phyloP scores from a whole-genome alignment of 2,329 filamentous ascomycete genomes.

The Leptosphaerulina australis region DNA sequence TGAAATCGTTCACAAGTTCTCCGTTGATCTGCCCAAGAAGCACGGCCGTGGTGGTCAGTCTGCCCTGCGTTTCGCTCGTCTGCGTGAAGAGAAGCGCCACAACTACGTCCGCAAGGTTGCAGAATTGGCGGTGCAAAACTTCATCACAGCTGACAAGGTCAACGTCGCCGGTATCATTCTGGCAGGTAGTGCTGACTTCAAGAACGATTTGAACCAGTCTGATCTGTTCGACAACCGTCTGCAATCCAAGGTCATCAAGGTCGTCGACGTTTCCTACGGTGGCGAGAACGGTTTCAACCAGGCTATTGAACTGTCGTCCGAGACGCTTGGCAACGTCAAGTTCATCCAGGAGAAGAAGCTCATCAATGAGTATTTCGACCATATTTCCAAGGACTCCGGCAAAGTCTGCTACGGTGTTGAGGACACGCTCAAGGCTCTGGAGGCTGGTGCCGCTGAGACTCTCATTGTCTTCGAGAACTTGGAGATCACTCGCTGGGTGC shows the following conservation, averaged over 20 bases:
- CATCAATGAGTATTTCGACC: conserved; percentile 98
- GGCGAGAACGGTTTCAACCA: conserved; percentile 99
- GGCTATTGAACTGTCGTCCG: conserved; percentile 91
- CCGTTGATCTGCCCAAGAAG: conserved; percentile 98
- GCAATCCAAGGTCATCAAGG: conserved; percentile 95
- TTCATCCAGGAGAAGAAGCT: conserved; percentile 99
- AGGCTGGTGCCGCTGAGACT: conserved; percentile 91
- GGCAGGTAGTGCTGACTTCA: conserved; percentile 98
- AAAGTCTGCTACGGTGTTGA: conserved; percentile 98
- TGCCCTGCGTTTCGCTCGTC: conserved; percentile 97
- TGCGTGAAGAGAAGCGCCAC: conserved; percentile 99
- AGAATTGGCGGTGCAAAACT: conserved; percentile 97
- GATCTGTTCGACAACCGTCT: conserved; percentile 96
- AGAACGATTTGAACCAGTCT: conserved; percentile 97
- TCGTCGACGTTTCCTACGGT: conserved; percentile 98
- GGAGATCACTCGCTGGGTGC: conserved; percentile 87
- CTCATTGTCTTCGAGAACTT: conserved; percentile 98
- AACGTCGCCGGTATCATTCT: conserved; percentile 96
- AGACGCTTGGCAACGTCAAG: conserved; percentile 98
- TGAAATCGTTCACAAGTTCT: conserved; percentile 97
- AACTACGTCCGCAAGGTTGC: conserved; percentile 99
- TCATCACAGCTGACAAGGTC: conserved; percentile 97
- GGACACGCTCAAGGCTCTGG: conserved; percentile 94
- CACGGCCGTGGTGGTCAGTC: conserved; percentile 99
- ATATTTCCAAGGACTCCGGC: conserved; percentile 96